Conservation (phyloP, 2,329 filamentous ascomycete genomes). For the Phaeosphaeriaceae sp. region DNA sequence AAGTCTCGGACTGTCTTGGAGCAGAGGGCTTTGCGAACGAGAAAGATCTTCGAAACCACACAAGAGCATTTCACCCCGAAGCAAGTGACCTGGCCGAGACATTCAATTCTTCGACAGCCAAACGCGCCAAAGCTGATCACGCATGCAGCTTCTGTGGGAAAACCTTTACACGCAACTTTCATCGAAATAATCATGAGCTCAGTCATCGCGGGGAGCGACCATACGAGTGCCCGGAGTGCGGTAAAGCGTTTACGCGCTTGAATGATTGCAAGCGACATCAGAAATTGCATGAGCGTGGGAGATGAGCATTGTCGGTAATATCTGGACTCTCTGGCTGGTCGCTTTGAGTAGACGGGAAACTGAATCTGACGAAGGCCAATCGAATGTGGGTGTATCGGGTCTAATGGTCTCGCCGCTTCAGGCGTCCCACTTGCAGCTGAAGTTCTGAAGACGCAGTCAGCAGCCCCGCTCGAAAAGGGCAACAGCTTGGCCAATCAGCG, state of each 20-base stretch:
- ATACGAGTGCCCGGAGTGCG: slow-evolving; percentile 33
- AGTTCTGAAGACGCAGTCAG: not conserved
- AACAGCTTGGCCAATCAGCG: not conserved
- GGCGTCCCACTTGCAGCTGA: slow-evolving; percentile 1
- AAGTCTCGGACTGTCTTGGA: slow-evolving; percentile 42
- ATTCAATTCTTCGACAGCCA: slow-evolving; percentile 21
- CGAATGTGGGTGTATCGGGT: no score
- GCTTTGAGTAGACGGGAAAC: no score
- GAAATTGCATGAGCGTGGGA: slow-evolving; percentile 31
- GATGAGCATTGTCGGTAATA: not conserved
- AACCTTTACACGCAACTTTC: slow-evolving; percentile 49
- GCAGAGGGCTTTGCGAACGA: slow-evolving; percentile 50
- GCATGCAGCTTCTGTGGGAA: slow-evolving; percentile 47
- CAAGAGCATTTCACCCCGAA: slow-evolving; percentile 33
- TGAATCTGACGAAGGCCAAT: no score
- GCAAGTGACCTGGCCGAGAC: slow-evolving; percentile 27
- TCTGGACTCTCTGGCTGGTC: not conserved
- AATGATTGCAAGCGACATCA: slow-evolving; percentile 33
- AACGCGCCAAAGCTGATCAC: slow-evolving; percentile 27
- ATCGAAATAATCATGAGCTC: slow-evolving; percentile 44
- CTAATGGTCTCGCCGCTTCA: not conserved
- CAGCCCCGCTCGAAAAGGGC: not conserved
- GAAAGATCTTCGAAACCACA: slow-evolving; percentile 48
- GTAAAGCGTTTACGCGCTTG: slow-evolving; percentile 31
- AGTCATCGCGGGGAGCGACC: slow-evolving; percentile 45